Conservation (phyloP, 2,329 filamentous ascomycete species). For the Trichoderma sp. region DNA sequence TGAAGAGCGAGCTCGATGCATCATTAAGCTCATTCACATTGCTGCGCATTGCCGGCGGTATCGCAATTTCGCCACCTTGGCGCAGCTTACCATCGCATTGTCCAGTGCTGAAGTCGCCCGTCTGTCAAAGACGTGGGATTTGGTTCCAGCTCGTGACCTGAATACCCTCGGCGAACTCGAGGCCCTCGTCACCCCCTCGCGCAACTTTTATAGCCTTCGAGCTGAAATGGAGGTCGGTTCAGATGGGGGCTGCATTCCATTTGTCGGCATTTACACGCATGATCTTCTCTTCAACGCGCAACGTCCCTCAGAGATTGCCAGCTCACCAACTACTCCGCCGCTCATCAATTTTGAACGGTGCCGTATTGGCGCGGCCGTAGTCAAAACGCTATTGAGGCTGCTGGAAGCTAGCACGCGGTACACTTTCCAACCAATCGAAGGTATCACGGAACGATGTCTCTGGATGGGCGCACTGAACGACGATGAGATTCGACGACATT, state of each 20-base stretch:
- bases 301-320: conserved; percentile 70
- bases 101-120: conserved; percentile 70
- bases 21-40: conserved; percentile 81
- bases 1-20: conserved; percentile 70
- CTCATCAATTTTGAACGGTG: conserved; percentile 83
- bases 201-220: conserved; percentile 74
- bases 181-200: conserved; percentile 68
- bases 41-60: conserved; percentile 71
- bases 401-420: conserved; percentile 76
- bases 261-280: conserved; percentile 80
- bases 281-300: conserved; percentile 80
- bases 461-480: conserved; percentile 78
- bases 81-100: conserved; percentile 74
- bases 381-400: conserved; percentile 76
- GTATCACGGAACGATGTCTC: conserved; percentile 75
- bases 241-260: conserved; percentile 75
- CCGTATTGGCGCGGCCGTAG: conserved; percentile 69
- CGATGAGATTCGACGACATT: conserved; percentile 64
- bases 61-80: conserved; percentile 81
- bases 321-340: conserved; percentile 62
- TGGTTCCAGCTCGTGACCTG: conserved; percentile 64
- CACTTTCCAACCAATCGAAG: conserved; percentile 69
- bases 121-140: conserved; percentile 66
- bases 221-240: conserved; percentile 72
- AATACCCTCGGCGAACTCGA: conserved; percentile 67